Conservation (phyloP, 257 asterid genomes). For the Parsonsia alboflavescens region DNA sequence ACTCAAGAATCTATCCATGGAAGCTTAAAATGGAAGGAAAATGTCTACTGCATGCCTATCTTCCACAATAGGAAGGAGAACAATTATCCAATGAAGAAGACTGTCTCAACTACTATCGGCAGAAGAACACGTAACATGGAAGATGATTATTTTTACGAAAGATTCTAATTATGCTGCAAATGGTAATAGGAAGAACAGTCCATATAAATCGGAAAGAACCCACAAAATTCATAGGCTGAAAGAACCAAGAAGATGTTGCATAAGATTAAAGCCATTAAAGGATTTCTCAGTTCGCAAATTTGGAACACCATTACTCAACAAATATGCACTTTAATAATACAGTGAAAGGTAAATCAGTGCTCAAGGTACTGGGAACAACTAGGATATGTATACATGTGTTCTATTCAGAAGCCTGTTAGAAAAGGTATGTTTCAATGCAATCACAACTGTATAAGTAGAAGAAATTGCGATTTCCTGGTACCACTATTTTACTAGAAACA, state of each 20-base stretch:
- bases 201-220: background rate
- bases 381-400: background rate
- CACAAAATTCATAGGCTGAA: background rate
- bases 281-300: background rate
- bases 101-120: background rate
- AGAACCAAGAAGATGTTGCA: background rate
- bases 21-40: background rate
- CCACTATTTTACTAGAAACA: background rate
- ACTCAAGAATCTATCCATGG: background rate
- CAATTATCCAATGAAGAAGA: background rate
- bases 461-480: background rate
- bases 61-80: background rate
- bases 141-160: background rate
- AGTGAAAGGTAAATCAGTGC: background rate
- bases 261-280: background rate
- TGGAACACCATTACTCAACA: background rate
- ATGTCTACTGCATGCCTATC: background rate
- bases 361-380: background rate
- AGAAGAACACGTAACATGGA: background rate
- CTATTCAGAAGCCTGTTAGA: background rate
- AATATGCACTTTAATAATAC: background rate
- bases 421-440: background rate
- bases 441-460: conserved; percentile 7
- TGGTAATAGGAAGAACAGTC: background rate
- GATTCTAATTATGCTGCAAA: background rate